phyloP scores from a whole-genome alignment of 1,284 basidiomycete species.

The Ustilago lituana region DNA sequence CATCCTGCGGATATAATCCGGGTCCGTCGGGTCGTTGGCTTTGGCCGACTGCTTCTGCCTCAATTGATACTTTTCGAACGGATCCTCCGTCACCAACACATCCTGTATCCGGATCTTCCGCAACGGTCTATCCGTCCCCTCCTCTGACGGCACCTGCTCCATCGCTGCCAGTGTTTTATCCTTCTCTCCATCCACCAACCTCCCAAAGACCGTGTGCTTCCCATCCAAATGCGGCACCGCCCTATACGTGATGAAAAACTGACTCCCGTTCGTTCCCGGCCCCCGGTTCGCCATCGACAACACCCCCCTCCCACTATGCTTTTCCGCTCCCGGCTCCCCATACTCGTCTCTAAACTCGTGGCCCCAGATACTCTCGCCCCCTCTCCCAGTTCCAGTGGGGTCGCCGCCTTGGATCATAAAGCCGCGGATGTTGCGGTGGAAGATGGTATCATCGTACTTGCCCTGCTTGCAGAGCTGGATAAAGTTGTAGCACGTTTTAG shows the following conservation, averaged over 20 bases:
- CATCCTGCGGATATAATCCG: constrained; percentile 41
- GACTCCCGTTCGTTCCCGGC: constrained; percentile 58
- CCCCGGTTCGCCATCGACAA: constrained; percentile 66
- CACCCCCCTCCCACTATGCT: constrained; percentile 55
- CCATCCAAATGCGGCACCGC: constrained; percentile 75
- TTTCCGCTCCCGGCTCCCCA: constrained; percentile 68
- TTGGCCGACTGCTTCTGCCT: constrained; percentile 22
- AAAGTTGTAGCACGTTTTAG: constrained; percentile 96
- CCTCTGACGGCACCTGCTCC: constrained; percentile 81
- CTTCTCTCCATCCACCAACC: constrained; percentile 90
- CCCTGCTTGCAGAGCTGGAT: constrained; percentile 75
- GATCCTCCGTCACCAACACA: constrained; percentile 56
- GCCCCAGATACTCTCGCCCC: constrained; percentile 93
- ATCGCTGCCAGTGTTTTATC: constrained; percentile 77
- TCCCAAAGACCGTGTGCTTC: constrained; percentile 95
- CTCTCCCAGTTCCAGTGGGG: constrained; percentile 92
- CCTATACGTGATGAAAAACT: constrained; percentile 62
- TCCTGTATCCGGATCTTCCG: constrained; percentile 76
- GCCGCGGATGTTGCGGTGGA: constrained; percentile 92
- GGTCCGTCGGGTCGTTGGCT: constrained; percentile 46
- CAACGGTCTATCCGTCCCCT: constrained; percentile 84
- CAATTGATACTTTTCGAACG: constrained; percentile 56
- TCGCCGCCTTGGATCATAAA: constrained; percentile 99
- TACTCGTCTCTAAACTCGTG: constrained; percentile 94
- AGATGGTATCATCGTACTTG: constrained; percentile 85